Base-by-base conservation (phyloP, 169 alveolate species). In the Sarcocystis neurona region DNA sequence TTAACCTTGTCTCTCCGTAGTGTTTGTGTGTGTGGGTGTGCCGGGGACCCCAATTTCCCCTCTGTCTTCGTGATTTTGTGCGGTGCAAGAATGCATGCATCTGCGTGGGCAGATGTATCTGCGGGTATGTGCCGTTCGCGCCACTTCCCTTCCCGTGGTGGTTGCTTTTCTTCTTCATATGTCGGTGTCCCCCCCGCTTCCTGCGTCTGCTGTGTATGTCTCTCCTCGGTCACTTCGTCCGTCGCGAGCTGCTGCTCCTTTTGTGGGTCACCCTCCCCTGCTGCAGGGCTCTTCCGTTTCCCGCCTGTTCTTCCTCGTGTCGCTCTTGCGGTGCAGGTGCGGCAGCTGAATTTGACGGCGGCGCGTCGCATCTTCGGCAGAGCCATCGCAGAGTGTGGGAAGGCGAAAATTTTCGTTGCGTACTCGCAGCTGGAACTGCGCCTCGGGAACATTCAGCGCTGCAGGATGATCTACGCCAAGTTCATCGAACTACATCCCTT, bases 391-490 rank as follows among this genome's bases (percentile, higher is more conserved):
- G 95, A 94, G 90, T 97, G 98, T 66, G 97, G 97, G 46, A 97
- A 95, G 91, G 93, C 94, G 85, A 97, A 97, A 82, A 89, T 98
- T 20, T 97, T 97, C 89, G 95, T 96, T 79, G 95, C 96, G 68
- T 98, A 98, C 89, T 97, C 98, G 74, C 96, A 97, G 66, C 79
- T 98, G 23, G 99, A 98, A 95, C 92, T 96, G 63, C 95, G 97
- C 79, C 94, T 98, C 27, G 99, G 99, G 0, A 96, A 98, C 91
- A 94, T 98, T 77, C 99, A 98, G 78, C 95, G 99, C 53, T 98
- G 99, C 85, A 93, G 99, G 87, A 89, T 92, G 66, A 95, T 98
- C 56, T 97, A 96, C 93, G 96, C 98, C 58, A 96, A 95, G 92
- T 97, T 96, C 92, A 95, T 98, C 44, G 99, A 97, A 93, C 84